These are phyloP conservation scores for Inosperma sp. DNA, from an alignment of 768 basidiomycete species.

Conservation along the genomic window DNA sequence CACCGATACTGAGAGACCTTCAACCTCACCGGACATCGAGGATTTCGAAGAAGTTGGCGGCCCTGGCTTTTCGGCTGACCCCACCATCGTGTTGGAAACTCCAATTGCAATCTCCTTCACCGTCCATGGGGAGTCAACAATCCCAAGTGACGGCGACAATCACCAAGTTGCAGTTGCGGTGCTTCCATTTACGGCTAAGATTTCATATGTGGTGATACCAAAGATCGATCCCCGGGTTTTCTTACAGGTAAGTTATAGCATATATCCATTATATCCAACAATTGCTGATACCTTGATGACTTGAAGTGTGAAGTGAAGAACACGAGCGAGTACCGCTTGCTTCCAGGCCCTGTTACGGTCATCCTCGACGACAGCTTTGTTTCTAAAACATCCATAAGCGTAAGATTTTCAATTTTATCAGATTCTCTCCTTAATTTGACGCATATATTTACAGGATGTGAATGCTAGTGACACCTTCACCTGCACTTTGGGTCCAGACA, in stretches of 20 bases:
- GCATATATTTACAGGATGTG: slow-evolving; percentile 35
- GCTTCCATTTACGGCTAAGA: slow-evolving; percentile 41
- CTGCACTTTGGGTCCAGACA: slow-evolving; percentile 50
- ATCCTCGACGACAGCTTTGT: slow-evolving; percentile 56
- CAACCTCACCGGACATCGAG: slow-evolving; percentile 13
- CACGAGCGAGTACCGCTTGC: slow-evolving; percentile 51
- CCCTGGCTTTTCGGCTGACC: slow-evolving; percentile 13
- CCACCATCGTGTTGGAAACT: slow-evolving; percentile 46
- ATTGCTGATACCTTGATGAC: neutral
- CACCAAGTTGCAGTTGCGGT: slow-evolving; percentile 53
- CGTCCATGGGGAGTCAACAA: slow-evolving; percentile 45
- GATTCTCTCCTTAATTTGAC: neutral
- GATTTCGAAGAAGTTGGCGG: slow-evolving; percentile 28
- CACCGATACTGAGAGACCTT: neutral
- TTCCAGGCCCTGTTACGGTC: slow-evolving; percentile 50
- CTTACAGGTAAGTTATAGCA: slow-evolving; percentile 40
- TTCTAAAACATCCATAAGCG: slow-evolving; percentile 46
- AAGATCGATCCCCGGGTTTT: slow-evolving; percentile 46
- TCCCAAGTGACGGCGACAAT: slow-evolving; percentile 50
- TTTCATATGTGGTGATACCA: slow-evolving; percentile 49
- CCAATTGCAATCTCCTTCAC: slow-evolving; percentile 49
- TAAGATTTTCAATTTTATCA: slow-evolving; percentile 21
- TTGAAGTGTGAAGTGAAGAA: slow-evolving; percentile 49
- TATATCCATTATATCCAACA: neutral
- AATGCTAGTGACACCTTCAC: slow-evolving; percentile 47